These are phyloP conservation scores for Pseudopyrenochaeta lycopersici DNA, from an alignment of 2,329 filamentous ascomycete genomes.

Conservation along the genomic window DNA sequence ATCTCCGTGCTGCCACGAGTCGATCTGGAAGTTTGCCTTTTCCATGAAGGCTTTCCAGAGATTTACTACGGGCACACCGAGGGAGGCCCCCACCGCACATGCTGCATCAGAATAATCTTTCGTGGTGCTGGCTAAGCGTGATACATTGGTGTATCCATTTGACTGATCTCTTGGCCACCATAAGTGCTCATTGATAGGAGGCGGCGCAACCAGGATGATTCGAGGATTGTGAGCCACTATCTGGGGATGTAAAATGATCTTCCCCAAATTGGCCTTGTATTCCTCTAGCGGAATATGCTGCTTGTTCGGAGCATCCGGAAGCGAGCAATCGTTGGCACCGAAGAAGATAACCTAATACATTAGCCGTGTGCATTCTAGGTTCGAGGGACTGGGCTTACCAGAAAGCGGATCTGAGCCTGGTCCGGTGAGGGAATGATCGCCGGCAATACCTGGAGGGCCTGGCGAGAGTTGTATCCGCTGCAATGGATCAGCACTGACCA, in stretches of 20 bases:
- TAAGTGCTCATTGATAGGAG: constrained; percentile 82
- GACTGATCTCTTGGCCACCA: constrained; percentile 59
- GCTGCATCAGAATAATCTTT: constrained; percentile 73
- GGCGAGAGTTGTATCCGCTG: constrained; percentile 81
- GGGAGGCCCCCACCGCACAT: constrained; percentile 66
- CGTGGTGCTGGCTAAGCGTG: constrained; percentile 67
- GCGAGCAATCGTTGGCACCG: constrained; percentile 87
- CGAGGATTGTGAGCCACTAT: constrained; percentile 75
- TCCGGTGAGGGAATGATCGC: constrained; percentile 75
- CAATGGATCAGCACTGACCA: constrained; percentile 13
- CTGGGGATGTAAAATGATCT: constrained; percentile 75
- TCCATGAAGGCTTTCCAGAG: constrained; percentile 82
- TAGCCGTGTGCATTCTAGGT: constrained; percentile 4
- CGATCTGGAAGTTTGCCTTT: constrained; percentile 60
- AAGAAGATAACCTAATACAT: constrained; percentile 75
- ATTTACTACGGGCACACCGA: constrained; percentile 73
- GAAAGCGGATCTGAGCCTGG: constrained; percentile 69
- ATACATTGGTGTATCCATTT: constrained; percentile 46
- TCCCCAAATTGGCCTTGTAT: constrained; percentile 76
- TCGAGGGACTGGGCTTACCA: constrained; percentile 58
- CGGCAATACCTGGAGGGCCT: constrained; percentile 74
- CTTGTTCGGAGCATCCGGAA: constrained; percentile 67
- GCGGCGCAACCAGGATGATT: constrained; percentile 82
- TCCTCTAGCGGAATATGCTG: constrained; percentile 82
- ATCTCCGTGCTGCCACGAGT: constrained; percentile 52